These are phyloP conservation scores for Eurotiales sp. DNA, from an alignment of 2,329 filamentous ascomycete genomes.

Conservation along the genomic window DNA sequence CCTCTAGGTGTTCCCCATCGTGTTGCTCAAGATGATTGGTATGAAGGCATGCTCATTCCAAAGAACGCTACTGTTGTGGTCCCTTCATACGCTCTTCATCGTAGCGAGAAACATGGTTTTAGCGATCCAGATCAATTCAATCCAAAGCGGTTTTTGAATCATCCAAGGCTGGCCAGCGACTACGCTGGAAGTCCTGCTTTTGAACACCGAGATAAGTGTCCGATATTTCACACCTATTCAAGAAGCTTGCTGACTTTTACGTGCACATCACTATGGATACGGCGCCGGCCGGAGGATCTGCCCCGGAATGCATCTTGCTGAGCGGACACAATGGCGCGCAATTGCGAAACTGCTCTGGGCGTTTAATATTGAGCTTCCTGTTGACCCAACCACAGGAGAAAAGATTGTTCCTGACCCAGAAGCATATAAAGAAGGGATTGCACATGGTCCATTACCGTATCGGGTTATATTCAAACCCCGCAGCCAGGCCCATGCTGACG, in stretches of 20 bases:
- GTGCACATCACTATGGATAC: constrained; percentile 51
- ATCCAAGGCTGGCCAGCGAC: constrained; percentile 36
- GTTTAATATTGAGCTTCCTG: constrained; percentile 43
- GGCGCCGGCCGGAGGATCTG: constrained; percentile 56
- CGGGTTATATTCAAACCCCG: too few species aligned
- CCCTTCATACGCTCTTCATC: constrained; percentile 43
- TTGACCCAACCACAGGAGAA: too few species aligned
- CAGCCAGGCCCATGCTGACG: too few species aligned
- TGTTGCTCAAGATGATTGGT: constrained; percentile 16
- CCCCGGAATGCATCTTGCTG: constrained; percentile 53
- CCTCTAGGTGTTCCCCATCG: too few species aligned
- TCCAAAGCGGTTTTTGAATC: constrained; percentile 23
- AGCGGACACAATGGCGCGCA: constrained; percentile 59
- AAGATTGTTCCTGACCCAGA: too few species aligned
- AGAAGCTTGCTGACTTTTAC: too few species aligned
- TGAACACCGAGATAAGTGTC: too few species aligned
- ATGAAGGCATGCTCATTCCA: constrained; percentile 41
- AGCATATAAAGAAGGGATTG: too few species aligned
- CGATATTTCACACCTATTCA: too few species aligned
- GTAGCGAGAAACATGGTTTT: constrained; percentile 37
- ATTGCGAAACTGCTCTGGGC: constrained; percentile 57
- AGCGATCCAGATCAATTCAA: constrained; percentile 37
- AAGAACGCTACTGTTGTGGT: constrained; percentile 44
- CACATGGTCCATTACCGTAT: too few species aligned
- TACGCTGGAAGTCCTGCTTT: too few species aligned